Evolutionary conservation across 2,329 filamentous ascomycete species (phyloP), one percentile per base, ranked within the genome.

Genomic region (Fusarium sp.): DNA sequence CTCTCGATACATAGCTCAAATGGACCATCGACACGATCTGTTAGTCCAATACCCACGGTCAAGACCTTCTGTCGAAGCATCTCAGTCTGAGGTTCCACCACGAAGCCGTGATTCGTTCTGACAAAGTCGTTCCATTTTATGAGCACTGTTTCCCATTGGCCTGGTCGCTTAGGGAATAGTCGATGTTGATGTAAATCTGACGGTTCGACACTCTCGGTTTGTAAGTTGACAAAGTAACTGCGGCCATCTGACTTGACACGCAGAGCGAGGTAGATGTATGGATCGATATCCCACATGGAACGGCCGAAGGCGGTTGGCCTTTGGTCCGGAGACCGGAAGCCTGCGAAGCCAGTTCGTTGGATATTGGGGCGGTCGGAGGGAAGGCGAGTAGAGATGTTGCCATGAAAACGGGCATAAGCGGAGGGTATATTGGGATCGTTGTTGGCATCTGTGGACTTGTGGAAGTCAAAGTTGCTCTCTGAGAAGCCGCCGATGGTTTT

Each of bases 131-230:
- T 92, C 88, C 95, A 96, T 70, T 92, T 93, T 72, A 99, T 92
- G 51, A 97, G 82, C n/a, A 98, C 89, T 4, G 96, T 98, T 86
- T 99, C 95, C 96, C 96, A 99, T 77, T 95, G 88, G 2, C 95
- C 95, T 0, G 93, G 91, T 14, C 90, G 89, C 78, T 91, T 92
- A 14, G 92, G 88, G 75, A 94, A 97, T 9, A 99, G 83, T 55
- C 96, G 88, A 82, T 99, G 96, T 81, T 99, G 96, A 82, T 98
- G 96, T 71, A 99, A 87, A 81, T 99, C 96, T n/a, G 95, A 95
- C 16, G 94, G 93, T 53, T 97, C 93, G 61, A 99, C 91, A 4
- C 93, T 93, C 79, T 99, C 95, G 7, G 95, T 97, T 85, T 98
- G 96, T 22, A 99, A 85, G 82, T 99, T 99, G 78, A 99, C 90